Percentiles rank a stretch among this genome's conserved stretches.
Evolutionary conservation across 139 green algal species (phyloP).

Genomic region (Chlamydomonas applanata): DNA sequence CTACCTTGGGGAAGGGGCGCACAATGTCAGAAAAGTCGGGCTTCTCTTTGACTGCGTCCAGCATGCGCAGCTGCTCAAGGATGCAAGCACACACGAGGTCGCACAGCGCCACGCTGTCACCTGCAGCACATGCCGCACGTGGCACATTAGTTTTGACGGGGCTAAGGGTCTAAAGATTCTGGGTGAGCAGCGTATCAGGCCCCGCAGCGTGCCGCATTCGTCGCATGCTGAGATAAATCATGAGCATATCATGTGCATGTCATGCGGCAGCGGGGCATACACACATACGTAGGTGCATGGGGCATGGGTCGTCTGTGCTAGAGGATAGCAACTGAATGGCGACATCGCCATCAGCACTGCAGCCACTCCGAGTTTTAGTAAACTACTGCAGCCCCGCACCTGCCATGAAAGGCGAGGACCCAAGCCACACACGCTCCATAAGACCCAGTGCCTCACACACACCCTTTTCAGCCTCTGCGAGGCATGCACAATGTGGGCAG

Average conservation of each 20-base stretch:
- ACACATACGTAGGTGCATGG: not conserved
- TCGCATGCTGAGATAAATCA: too few relatives aligned
- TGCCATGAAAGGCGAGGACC: not conserved
- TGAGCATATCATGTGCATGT: too few relatives aligned
- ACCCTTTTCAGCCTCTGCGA: conserved; percentile 2
- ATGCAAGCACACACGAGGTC: conserved; percentile 18
- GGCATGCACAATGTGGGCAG: not conserved
- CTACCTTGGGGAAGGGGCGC: not conserved
- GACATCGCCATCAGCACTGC: too few relatives aligned
- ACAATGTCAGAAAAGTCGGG: conserved; percentile 10
- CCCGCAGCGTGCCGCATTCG: too few relatives aligned
- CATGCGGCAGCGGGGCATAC: not conserved
- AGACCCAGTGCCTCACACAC: conserved; percentile 2
- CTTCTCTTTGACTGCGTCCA: conserved; percentile 15
- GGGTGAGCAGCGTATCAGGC: not conserved
- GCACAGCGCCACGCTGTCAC: not conserved
- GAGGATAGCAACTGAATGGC: too few relatives aligned
- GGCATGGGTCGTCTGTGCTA: too few relatives aligned
- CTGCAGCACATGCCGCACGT: not conserved
- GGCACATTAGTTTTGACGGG: too few relatives aligned
- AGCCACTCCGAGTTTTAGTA: too few relatives aligned
- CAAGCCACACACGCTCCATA: conserved; percentile 5
- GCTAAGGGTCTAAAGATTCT: not conserved
- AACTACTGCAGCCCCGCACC: not conserved
- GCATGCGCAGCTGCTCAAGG: conserved; percentile 14